Conservation (phyloP, 2,329 filamentous ascomycete species). For the Volutella citrinella region DNA sequence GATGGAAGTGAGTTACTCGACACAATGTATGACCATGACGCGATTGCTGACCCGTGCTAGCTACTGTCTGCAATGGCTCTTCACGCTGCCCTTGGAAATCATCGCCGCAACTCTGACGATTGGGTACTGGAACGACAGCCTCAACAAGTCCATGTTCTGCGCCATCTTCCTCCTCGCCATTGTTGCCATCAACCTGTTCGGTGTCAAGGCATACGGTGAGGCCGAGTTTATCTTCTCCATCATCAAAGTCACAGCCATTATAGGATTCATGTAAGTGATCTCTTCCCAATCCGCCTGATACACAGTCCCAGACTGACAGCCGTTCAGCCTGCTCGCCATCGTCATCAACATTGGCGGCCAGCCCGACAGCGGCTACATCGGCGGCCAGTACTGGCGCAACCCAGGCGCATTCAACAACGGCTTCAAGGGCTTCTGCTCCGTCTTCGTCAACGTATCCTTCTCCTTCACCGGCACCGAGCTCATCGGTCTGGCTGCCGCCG, state of each 20-base stretch:
- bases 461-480: conserved; percentile 74
- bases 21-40: fast-evolving
- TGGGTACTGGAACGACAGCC: conserved; percentile 67
- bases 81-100: conserved; percentile 79
- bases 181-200: conserved; percentile 79
- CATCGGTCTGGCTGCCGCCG: conserved; percentile 73
- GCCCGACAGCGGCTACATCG: conserved; percentile 72
- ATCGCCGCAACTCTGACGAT: conserved; percentile 84
- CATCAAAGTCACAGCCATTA: conserved; percentile 79
- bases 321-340: conserved; percentile 70
- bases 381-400: conserved; percentile 70
- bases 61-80: conserved; percentile 85
- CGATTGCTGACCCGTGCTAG: conserved; percentile 35
- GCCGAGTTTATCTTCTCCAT: conserved; percentile 85
- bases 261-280: conserved; percentile 74
- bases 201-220: conserved; percentile 84
- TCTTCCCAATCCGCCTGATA: fast-evolving
- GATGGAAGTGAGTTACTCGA: conserved; percentile 68
- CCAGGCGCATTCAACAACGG: conserved; percentile 82
- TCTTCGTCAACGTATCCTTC: conserved; percentile 74
- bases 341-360: conserved; percentile 82
- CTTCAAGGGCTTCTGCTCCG: conserved; percentile 76
- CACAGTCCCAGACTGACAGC: neutral
- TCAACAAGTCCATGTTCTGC: conserved; percentile 74
- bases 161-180: conserved; percentile 76